Evolutionary conservation across 2,329 filamentous ascomycete species (phyloP).

Genomic region (Colletotrichum lindemuthianum): DNA sequence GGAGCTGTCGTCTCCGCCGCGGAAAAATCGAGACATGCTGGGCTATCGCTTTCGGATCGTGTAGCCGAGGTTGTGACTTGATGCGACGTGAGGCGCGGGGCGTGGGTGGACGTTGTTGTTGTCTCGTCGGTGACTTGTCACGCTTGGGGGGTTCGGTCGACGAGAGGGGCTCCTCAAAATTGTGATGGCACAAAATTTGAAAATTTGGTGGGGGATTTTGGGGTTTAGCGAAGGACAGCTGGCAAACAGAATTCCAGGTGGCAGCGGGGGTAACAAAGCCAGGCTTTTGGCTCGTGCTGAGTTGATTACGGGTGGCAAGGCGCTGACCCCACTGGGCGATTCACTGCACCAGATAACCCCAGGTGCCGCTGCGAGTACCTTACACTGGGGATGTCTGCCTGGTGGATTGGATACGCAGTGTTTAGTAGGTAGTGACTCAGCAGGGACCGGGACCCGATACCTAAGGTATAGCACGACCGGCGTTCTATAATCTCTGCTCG

Average conservation of each 20-base stretch:
- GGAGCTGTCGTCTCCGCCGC: slow-evolving; percentile 90
- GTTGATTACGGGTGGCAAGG: background rate
- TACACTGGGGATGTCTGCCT: too few relatives aligned
- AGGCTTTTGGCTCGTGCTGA: too few relatives aligned
- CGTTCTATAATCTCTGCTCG: too few relatives aligned
- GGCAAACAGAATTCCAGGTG: slow-evolving; percentile 19
- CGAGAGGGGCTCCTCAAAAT: slow-evolving; percentile 30
- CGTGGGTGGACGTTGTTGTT: slow-evolving; percentile 26
- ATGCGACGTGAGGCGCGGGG: slow-evolving; percentile 32
- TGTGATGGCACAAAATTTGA: slow-evolving; percentile 25
- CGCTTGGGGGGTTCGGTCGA: slow-evolving; percentile 20
- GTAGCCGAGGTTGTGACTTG: slow-evolving; percentile 21
- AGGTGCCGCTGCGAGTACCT: too few relatives aligned
- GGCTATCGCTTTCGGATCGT: slow-evolving; percentile 38
- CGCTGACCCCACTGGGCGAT: background rate
- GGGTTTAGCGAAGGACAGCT: slow-evolving; percentile 35
- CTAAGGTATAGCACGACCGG: too few relatives aligned
- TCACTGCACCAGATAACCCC: background rate
- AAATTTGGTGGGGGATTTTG: slow-evolving; percentile 36
- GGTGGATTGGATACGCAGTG: too few relatives aligned
- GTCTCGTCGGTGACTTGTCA: slow-evolving; percentile 36
- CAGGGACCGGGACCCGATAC: too few relatives aligned
- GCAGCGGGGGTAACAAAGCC: background rate
- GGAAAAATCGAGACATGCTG: slow-evolving; percentile 97
- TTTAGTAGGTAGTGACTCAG: too few relatives aligned